Evolutionary conservation across 306 rosid species (phyloP), one percentile per base, ranked within the genome.

Genomic region (Rubus parviflorus): DNA sequence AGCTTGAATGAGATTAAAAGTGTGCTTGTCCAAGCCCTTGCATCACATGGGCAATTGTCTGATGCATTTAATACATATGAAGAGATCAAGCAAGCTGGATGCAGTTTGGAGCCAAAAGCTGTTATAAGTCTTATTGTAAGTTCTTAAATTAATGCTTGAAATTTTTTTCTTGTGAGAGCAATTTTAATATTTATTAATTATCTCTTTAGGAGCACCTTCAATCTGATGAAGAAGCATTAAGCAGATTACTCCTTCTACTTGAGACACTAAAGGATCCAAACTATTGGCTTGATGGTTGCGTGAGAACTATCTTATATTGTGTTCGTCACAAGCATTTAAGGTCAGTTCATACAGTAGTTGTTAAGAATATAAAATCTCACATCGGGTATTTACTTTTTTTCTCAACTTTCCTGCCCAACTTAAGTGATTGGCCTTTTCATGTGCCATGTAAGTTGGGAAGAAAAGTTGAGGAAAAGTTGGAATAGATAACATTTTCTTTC

Each of bases 21-120:
- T 73, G 92, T 76, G 51, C 97, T 95, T 74, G 90, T 89, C 81
- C 83, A 85, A 75, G 73, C 92, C 75, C 97, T 95, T 76, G 97
- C 97, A 60, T 87, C 87, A 40, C 78, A 85, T 64, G 96, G 92
- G 73, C 85, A 86, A 80, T 66, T 89, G 74, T 73, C 82, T 0
- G 96, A 95, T 66, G 93, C 97, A 41, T 82, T 84, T 63, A 40
- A 43, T 74, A 45, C 89, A 19, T 88, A 87, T 72, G 75, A 90
- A 75, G 88, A 88, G 81, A 86, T 89, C 72, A 94, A 90, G 86
- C 81, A 83, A 51, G 85, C 82, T 66, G 97, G 92, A 78, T 77
- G 69, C 81, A 79, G 48, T 68, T 57, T 95, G 85, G 93, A 88
- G 71, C 89, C 91, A 10, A 95, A 86, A 89, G 96, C 98, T 67